Evolutionary conservation across 345 rosid genomes (phyloP).

Genomic region (Populus euphratica): DNA sequence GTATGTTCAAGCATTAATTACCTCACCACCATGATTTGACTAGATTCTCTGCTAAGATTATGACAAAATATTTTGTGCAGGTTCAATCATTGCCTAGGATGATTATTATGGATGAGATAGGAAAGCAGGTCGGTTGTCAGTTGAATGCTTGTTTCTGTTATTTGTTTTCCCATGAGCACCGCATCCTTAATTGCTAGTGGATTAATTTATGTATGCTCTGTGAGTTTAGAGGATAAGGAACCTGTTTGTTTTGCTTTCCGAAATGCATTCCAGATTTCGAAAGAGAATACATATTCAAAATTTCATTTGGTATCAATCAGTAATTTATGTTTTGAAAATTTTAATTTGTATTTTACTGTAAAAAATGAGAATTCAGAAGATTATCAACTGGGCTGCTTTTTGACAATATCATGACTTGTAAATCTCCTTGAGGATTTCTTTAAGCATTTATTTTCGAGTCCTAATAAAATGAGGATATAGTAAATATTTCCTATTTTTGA

Average conservation of each 20-base stretch:
- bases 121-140: constrained; percentile 70
- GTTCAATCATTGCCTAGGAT: constrained; percentile 95
- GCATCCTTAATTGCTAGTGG: not conserved
- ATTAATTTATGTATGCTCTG: not conserved
- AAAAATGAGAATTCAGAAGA: too few species aligned
- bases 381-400: too few species aligned
- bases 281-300: too few species aligned
- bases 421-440: too few species aligned
- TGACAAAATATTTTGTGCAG: constrained; percentile 43
- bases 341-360: too few species aligned
- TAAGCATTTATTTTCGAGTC: too few species aligned
- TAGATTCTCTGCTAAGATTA: not conserved
- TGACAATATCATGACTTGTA: too few species aligned
- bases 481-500: too few species aligned
- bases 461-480: too few species aligned
- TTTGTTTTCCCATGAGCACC: not conserved
- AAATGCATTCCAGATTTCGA: not conserved
- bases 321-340: too few species aligned
- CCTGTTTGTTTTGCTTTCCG: not conserved
- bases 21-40: constrained; percentile 7
- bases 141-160: constrained; percentile 6
- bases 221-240: not conserved
- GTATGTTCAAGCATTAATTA: constrained; percentile 35
- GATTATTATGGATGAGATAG: constrained; percentile 92
- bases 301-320: too few species aligned